Evolutionary conservation across 2,329 filamentous ascomycete genomes (phyloP), one percentile per base, ranked within the genome.

Genomic region (Westerdykella aurantiaca): DNA sequence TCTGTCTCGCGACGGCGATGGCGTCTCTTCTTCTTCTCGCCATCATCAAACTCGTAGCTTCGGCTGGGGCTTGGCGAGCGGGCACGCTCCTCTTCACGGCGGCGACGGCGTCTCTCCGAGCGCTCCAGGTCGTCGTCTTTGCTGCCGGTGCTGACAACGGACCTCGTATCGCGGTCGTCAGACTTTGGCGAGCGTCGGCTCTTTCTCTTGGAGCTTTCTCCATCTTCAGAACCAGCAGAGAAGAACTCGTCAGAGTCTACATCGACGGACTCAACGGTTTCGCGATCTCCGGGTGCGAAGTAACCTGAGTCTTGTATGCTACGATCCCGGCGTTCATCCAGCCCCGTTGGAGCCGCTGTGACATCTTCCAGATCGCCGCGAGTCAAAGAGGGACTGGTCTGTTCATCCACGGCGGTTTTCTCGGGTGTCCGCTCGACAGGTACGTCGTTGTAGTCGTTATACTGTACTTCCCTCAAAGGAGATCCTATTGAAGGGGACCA

Each of bases 401-500:
- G 42, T 6, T 50, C 38, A 17, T 56, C 54, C 1, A 55, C 47
- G 6, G 49, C 47, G 34, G 59, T 56, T 2, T 47, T 44, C 31
- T 46, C 37, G 1, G 49, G 31, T 17, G 44, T 34, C 38, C 46
- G 35, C 10, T 37, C 39, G 5, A 45, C 39, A 2, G 31, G 37
- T 11, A 52, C 42, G 14, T 64, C 62, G 16, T 71, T 57, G 41
- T 73, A 71, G 44, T 73, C 71, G 14, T 72, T 61, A 42, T 68
- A 67, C 21, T 67, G 65, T 41, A 72, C 60, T 45, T 73, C 71
- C 22, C 71, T 57, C 29, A 74, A 57, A 5, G 71, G 71, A 21
- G 70, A 73, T 44, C 68, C 67, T 9, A 69, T 61, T 14, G 63
- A 62, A 18, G 69, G 67, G 29, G 68, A 69, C 47, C 68, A 72